These are phyloP conservation scores for Boletus tylopilopsis DNA, from an alignment of 768 basidiomycete genomes.

Conservation along the genomic window DNA sequence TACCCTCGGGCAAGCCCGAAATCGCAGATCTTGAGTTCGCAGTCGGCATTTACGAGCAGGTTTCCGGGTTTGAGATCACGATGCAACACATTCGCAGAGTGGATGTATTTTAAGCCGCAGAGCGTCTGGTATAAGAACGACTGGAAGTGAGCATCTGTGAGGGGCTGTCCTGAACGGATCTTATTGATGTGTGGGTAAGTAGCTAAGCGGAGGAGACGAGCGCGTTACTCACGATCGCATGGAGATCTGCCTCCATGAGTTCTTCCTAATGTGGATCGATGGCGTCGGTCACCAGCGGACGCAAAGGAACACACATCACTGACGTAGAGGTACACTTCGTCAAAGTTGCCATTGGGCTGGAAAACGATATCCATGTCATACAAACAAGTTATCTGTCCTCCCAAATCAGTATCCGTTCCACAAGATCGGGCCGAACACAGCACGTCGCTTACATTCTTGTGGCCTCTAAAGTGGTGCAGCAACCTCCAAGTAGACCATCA, in stretches of 20 bases:
- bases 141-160: conserved; percentile 90
- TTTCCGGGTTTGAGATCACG: conserved; percentile 95
- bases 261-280: conserved; percentile 66
- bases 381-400: conserved; percentile 82
- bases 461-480: conserved; percentile 95
- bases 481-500: conserved; percentile 47
- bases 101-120: conserved; percentile 97
- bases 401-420: conserved; percentile 1
- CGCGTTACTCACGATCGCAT: conserved; percentile 76
- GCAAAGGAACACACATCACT: conserved; percentile 25
- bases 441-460: conserved; percentile 80
- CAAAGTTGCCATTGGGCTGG: conserved; percentile 86
- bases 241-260: conserved; percentile 99
- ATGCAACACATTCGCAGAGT: conserved; percentile 96
- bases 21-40: conserved; percentile 97
- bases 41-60: conserved; percentile 95
- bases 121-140: conserved; percentile 98
- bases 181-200: conserved; percentile 24
- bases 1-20: conserved; percentile 96
- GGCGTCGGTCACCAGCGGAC: not conserved
- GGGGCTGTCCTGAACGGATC: conserved; percentile 85
- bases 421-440: conserved; percentile 1
- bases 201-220: not conserved
- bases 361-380: conserved; percentile 99
- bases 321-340: conserved; percentile 93